Evolutionary conservation across 305 asterid genomes (phyloP).

Genomic region (Solanum aculeatissimum): DNA sequence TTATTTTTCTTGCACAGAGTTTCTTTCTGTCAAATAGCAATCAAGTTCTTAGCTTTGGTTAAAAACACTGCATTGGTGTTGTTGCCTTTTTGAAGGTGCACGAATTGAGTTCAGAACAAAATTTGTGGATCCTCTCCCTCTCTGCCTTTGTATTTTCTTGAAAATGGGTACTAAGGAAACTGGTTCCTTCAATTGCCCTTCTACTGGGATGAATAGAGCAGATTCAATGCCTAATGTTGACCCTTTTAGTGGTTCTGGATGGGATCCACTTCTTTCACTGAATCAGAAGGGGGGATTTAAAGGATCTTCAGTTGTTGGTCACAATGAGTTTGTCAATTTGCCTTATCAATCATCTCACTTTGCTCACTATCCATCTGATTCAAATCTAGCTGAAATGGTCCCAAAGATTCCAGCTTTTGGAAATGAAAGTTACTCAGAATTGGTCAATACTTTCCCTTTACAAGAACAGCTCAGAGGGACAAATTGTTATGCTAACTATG

Average conservation of each 20-base stretch:
- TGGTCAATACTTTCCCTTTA: conserved; percentile 32
- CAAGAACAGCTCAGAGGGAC: conserved; percentile 22
- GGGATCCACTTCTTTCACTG: conserved; percentile 61
- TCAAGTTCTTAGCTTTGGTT: background rate
- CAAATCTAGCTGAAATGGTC: conserved; percentile 38
- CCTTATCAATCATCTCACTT: conserved; percentile 42
- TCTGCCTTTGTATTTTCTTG: conserved; percentile 3
- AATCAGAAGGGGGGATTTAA: conserved; percentile 40
- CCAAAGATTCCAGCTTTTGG: conserved; percentile 53
- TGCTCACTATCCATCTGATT: conserved; percentile 47
- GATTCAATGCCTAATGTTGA: background rate
- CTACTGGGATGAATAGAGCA: conserved; percentile 12
- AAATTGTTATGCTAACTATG: conserved; percentile 17
- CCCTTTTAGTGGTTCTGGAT: conserved; percentile 47
- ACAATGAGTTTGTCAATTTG: conserved; percentile 50
- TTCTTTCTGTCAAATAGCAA: conserved; percentile 4
- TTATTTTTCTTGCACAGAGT: background rate
- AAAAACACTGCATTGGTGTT: conserved; percentile 2
- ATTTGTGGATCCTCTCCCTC: conserved; percentile 2
- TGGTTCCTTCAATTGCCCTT: conserved; percentile 26
- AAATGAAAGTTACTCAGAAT: conserved; percentile 57
- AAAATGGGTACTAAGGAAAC: conserved; percentile 38
- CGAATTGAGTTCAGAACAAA: conserved; percentile 10
- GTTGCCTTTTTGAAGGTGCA: conserved; percentile 15
- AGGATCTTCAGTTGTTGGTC: conserved; percentile 36